Evolutionary conservation across 257 asterid genomes (phyloP), one percentile per base, ranked within the genome.

Genomic region (Solanum chaucha): DNA sequence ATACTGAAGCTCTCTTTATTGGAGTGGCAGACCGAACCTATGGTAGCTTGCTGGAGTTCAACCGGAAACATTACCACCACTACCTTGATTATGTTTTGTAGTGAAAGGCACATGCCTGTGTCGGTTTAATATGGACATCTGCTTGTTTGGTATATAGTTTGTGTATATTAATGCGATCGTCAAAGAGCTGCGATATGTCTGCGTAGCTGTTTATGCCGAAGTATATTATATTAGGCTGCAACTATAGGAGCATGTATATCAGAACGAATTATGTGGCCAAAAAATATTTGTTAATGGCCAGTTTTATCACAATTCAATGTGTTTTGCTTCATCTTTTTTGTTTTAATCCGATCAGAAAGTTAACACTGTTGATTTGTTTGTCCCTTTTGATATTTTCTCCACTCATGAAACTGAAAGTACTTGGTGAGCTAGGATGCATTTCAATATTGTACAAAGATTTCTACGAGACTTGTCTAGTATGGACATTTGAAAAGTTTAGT

Each of bases 21-120:
- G 98, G 96, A 20, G 94, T 95, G 35, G 91, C 98, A 1, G 98
- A 95, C 82, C 88, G 96, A 87, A 92, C 95, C 7, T 94, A 95
- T 40, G 98, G 98, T 35, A 92, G 98, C 92, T 90, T 95, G 85
- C 85, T 95, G 90, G 98, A 94, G 91, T 94, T 93, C 88, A 91
- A 93, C 73, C 77, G 92, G 32, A 91, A 82, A 71, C 91, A 44
- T 41, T 87, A 88, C 55, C 75, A 89, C 80, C 87, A 68, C 51
- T 94, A 95, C 89, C 86, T 93, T 61, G 91, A 91, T 59, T 89
- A 88, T 89, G 74, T 90, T 67, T 87, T 88, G 38, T 93, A 88
- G 90, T 19, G 70, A n/a, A 35, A 28, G 28, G 85, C 30, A 6
- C 28, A 5, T 46, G 67, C 13, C 67, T 4, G 26, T 80, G 68